Evolutionary conservation across 2,329 filamentous ascomycete species (phyloP), one percentile per base, ranked within the genome.

Genomic region (Calonectria pseudoturangicola): DNA sequence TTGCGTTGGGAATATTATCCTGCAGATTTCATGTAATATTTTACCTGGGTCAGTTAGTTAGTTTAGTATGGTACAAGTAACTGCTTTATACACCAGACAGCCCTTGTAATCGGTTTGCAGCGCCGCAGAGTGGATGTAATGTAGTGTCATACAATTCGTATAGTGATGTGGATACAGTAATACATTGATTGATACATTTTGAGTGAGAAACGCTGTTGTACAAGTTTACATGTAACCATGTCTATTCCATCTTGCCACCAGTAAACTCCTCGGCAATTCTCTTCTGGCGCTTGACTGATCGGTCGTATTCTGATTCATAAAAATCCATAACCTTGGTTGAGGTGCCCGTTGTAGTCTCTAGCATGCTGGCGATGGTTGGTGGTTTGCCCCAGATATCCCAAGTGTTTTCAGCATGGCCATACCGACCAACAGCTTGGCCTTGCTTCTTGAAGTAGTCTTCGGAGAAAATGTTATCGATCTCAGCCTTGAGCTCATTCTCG

Each of bases 381-480:
- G 89, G 90, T 73, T 81, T 81, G 76, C 87, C 86, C 70, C 86
- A 81, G 8, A 84, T 76, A 48, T 89, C 88, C 90, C 90, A 92
- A 39, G 88, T 84, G 80, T 89, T 91, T 74, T 85, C 82, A n/a
- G 83, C 82, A 50, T 77, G 79, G 74, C 84, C 85, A 71, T 77
- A 79, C 13, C 79, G 80, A 50, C 80, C 76, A 27, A 76, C 66
- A 12, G 76, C 75, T 58, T 81, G 75, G 65, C 80, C 81, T 82
- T 84, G 79, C 73, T 83, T 83, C 70, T 80, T 82, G 82, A 89
- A 91, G 83, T 87, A 87, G 74, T 91, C 88, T 30, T 92, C 91
- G 18, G 91, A 89, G 85, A 98, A 99, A n/a, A 93, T 88, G 74
- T 88, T 86, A 27, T 97, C 93, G 70, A 98, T 92, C 76, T 92